A percentile compares a stretch with the other conserved stretches of the same genome.
These are phyloP conservation scores for Blumeria hordei DNA, from an alignment of 2,329 filamentous ascomycete species.

Conservation along the genomic window DNA sequence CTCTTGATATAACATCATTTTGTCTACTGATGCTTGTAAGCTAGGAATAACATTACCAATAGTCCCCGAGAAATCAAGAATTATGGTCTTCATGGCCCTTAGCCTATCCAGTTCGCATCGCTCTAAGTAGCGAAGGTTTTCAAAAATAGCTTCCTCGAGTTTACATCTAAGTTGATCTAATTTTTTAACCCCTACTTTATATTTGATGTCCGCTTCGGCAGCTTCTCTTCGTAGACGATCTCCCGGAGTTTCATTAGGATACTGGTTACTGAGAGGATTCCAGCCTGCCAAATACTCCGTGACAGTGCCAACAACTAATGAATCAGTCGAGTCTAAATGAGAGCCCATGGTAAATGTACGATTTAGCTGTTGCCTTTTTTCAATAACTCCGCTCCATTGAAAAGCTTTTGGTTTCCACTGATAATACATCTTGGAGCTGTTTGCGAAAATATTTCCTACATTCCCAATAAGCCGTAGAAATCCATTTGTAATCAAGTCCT, in stretches of 20 bases:
- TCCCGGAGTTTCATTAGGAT: conserved; percentile 80
- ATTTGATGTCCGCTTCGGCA: conserved; percentile 73
- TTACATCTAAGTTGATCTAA: conserved; percentile 80
- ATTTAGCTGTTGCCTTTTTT: conserved; percentile 53
- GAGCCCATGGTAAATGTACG: conserved; percentile 52
- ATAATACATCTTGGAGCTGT: conserved; percentile 92
- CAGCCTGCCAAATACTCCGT: conserved; percentile 78
- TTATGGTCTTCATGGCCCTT: conserved; percentile 94
- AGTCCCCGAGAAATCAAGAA: conserved; percentile 89
- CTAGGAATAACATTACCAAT: conserved; percentile 96
- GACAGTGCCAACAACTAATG: conserved; percentile 58
- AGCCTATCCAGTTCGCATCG: conserved; percentile 87
- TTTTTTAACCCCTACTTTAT: conserved; percentile 66
- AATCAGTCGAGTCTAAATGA: conserved; percentile 38
- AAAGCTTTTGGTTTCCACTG: conserved; percentile 92
- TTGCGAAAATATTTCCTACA: conserved; percentile 85
- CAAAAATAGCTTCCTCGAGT: conserved; percentile 82
- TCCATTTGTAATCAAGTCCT: conserved; percentile 69
- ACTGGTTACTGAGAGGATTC: conserved; percentile 73
- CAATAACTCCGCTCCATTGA: conserved; percentile 62
- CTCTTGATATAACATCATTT: conserved; percentile 98
- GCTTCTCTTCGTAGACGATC: conserved; percentile 77
- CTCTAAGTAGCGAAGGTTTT: conserved; percentile 88
- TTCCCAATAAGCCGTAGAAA: conserved; percentile 81
- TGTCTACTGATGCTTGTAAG: conserved; percentile 83